Evolutionary conservation across 2,329 filamentous ascomycete genomes (phyloP), one percentile per base, ranked within the genome.

Genomic region (Fusarium buxicola): DNA sequence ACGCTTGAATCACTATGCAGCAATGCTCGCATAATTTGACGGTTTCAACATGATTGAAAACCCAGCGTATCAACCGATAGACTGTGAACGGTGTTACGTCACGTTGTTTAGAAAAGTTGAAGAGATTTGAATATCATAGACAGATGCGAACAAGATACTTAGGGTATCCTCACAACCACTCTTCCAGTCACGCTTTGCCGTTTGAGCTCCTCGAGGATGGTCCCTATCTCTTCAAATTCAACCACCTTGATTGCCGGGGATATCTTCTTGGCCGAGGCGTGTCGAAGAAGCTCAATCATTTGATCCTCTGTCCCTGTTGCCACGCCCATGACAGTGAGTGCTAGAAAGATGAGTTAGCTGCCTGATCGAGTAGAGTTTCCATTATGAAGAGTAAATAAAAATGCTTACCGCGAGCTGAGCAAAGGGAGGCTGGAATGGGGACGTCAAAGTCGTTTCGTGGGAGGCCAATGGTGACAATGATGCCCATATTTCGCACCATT

Each of bases 381-480:
- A 2, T 13, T 10, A 10, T 2, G 2, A 2, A 0, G 3, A 3
- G 7, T 1, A 2, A 2, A 3, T 1, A 4, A 3, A 6, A 3
- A 0, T 1, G 18, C 47, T 27, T 36, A 70, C 68, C 55, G 25
- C 69, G 45, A 2, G 70, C 69, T 0, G 71, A 70, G 2, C 63
- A 71, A 3, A 69, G 13, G 0, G 70, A 59, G 7, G 61, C 69
- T 1, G 70, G 54, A 1, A 75, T 47, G 0, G 73, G 73, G 4
- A 75, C 55, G 0, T 51, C 60, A 3, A 72, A 75, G 7, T 73
- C 71, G 7, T 73, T 69, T 1, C 50, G 52, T 0, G 73, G 73
- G 1, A 75, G 25, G 0, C 73, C 73, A 8, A 75, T 66, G 0
- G 57, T 64, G 1, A 71, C 56, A 4, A 75, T 65, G 0, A 64